phyloP scores from a whole-genome alignment of 2,329 filamentous ascomycete species.

The Pseudogymnoascus sp. region DNA sequence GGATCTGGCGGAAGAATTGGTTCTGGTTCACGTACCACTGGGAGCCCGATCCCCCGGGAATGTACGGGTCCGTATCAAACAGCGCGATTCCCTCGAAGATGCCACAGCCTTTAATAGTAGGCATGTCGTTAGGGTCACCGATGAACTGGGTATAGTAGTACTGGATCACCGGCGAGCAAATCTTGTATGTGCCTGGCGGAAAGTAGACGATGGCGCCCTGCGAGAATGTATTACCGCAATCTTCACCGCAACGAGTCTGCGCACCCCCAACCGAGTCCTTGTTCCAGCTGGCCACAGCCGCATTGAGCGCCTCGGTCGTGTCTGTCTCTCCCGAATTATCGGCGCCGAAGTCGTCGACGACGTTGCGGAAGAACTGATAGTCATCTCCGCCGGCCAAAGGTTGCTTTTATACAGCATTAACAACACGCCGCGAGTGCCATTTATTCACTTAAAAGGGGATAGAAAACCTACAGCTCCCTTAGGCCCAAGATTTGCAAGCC shows the following conservation, averaged over 20 bases:
- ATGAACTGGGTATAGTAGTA: constrained; percentile 10
- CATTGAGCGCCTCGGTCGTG: no score
- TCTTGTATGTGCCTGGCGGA: constrained; percentile 40
- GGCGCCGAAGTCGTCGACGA: constrained; percentile 25
- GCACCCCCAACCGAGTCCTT: no score
- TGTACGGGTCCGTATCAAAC: constrained; percentile 80
- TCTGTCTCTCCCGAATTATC: no score
- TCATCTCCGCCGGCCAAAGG: constrained; percentile 12
- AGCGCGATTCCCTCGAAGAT: constrained; percentile 76
- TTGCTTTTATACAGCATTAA: constrained; percentile 12
- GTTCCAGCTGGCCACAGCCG: no score
- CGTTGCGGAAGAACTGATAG: background rate
- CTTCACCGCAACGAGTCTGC: constrained; percentile 65
- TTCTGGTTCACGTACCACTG: constrained; percentile 54
- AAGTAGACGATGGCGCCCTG: constrained; percentile 41
- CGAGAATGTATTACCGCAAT: constrained; percentile 71
- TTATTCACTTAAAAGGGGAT: background rate
- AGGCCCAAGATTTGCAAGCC: background rate
- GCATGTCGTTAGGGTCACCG: constrained; percentile 33
- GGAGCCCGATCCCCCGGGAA: constrained; percentile 39
- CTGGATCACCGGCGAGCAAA: constrained; percentile 42
- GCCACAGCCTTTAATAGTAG: constrained; percentile 63
- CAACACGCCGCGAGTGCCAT: no score
- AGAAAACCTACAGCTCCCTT: background rate
- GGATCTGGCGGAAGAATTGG: constrained; percentile 56